Evolutionary conservation across 371 early-diverging fungal species (phyloP), one percentile per base, ranked within the genome.

Genomic region (Mucor velutinosus): DNA sequence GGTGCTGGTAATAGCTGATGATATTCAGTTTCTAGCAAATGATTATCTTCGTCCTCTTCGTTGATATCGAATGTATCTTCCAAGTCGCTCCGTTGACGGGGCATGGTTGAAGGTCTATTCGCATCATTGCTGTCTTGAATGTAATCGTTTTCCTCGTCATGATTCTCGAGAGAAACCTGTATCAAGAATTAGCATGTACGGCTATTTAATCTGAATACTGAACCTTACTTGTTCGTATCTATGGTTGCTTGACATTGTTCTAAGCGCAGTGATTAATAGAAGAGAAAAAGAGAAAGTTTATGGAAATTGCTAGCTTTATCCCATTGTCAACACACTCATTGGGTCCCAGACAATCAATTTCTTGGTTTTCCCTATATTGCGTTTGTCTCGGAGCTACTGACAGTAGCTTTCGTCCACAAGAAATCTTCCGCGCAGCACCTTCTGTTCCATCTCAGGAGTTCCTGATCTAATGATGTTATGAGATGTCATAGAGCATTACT

Each of bases 31-130:
- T 55, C 30, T 30, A 55, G 6, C 21, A 55, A 55, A 15, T 27
- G 60, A 23, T 2, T 64, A 14, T 65, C 65, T 33, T 64, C 60
- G 14, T 70, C 62, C 7, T 67, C 65, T 15, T 70, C 60, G 17
- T 65, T 62, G 33, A 71, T 56, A 23, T 64, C 66, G 62, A 74
- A 74, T 11, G 75, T 61, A 23, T 70, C 75, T 62, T 74, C 65
- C 57, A 74, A 59, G 53, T 71, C 68, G 21, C 55, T 65, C 43
- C 58, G 17, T 43, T 70, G 74, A 12, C 64, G 70, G 11, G 17
- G 8, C 21, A 32, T 59, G 21, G 12, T 17, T 29, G 33, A 41
- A 35, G 59, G 23, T 65, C 21, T 65, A 37, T 21, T 23, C 0
- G 49, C 21, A 23, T 3, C 19, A 21, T 49, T 21, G 7, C 21